These are phyloP conservation scores for Sporisorium graminicola DNA, from an alignment of 1,284 basidiomycete species.

Conservation along the genomic window DNA sequence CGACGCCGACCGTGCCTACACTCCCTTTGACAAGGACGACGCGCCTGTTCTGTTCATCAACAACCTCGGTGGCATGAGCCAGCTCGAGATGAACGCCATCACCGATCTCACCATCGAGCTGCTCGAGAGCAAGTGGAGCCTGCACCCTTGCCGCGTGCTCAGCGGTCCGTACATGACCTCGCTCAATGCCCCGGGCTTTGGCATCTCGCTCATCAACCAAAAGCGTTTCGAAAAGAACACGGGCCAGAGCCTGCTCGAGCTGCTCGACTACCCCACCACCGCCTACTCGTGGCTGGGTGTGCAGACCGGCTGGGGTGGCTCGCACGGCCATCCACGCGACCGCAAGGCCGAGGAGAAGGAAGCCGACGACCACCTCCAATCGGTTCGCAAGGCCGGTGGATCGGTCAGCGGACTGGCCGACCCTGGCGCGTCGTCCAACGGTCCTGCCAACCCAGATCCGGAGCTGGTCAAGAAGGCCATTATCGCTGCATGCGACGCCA, in stretches of 20 bases:
- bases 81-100: constrained; percentile 74
- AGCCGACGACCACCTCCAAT: constrained; percentile 55
- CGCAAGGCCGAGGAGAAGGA: constrained; percentile 63
- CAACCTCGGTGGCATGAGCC: constrained; percentile 75
- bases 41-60: constrained; percentile 73
- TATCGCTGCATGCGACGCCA: constrained; percentile 67
- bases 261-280: constrained; percentile 72
- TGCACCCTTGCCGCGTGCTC: constrained; percentile 71
- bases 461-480: constrained; percentile 66
- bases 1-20: constrained; percentile 70
- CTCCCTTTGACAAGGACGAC: constrained; percentile 72
- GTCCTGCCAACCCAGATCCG: constrained; percentile 59
- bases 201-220: constrained; percentile 72
- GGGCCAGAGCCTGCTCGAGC: constrained; percentile 68
- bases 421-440: constrained; percentile 51
- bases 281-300: constrained; percentile 71
- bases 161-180: constrained; percentile 72
- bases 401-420: constrained; percentile 60
- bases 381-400: constrained; percentile 59
- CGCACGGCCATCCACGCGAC: constrained; percentile 60
- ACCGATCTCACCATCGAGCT: constrained; percentile 72
- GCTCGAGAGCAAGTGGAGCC: constrained; percentile 69
- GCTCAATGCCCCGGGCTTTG: constrained; percentile 73
- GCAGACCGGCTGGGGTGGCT: constrained; percentile 57
- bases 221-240: constrained; percentile 69